Evolutionary conservation across 768 basidiomycete genomes (phyloP), one percentile per base, ranked within the genome.

Genomic region (Solioccasus polychromus): DNA sequence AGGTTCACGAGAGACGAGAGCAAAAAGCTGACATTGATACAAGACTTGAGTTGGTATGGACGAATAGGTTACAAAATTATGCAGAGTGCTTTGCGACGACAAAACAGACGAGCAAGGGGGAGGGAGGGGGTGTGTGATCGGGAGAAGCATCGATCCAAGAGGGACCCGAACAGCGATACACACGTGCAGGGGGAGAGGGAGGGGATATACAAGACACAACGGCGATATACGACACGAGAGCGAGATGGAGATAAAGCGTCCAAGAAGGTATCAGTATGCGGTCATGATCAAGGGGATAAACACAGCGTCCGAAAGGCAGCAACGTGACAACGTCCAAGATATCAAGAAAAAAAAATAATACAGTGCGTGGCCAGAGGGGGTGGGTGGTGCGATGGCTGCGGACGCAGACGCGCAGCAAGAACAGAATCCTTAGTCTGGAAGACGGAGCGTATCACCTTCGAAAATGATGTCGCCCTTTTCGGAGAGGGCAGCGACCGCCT

Each of bases 391-490:
- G n/a, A n/a, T n/a, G n/a, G n/a, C n/a, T n/a, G n/a, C n/a, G n/a
- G n/a, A n/a, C n/a, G n/a, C n/a, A n/a, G n/a, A n/a, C n/a, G n/a
- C n/a, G n/a, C n/a, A n/a, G n/a, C n/a, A n/a, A n/a, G n/a, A n/a
- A n/a, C n/a, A n/a, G n/a, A n/a, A n/a, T n/a, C 24, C 15, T 54
- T 44, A 66, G 18, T 56, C 55, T 8, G 54, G 48, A 32, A 66
- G 62, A 50, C 64, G 64, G 6, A 66, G 50, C 22, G 60, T 68
- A 28, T 82, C 80, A 5, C 79, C 80, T 57, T 79, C 76, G 36
- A 80, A 71, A 22, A 71, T 53, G 8, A 81, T 65, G 30, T 71
- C 63, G 0, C 78, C 77, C 46, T 68, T 68, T 23, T 77, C 78
- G 30, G 74, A 69, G 39, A 80, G 53, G 11, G 61, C 54, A 1